Percentiles rank a stretch among this genome's conserved stretches.
Conservation (phyloP, 495 filamentous ascomycete species). For the Geopyxis carbonaria region DNA sequence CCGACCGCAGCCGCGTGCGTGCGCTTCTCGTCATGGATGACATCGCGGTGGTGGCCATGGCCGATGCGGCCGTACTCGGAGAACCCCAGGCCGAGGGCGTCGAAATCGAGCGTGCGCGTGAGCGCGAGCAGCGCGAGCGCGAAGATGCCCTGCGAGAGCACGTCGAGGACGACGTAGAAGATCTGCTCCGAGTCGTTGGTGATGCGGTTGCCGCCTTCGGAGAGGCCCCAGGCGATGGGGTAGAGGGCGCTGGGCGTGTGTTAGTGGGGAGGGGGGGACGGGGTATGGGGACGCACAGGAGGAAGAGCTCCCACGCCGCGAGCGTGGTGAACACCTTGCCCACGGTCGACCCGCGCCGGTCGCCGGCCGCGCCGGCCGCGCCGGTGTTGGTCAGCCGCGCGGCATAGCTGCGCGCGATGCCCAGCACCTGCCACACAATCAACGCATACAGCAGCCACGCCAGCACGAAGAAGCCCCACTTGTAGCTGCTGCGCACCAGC, state of each 20-base stretch:
- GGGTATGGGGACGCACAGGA: conserved; percentile 31
- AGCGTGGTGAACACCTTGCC: conserved; percentile 35
- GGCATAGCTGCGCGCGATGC: conserved; percentile 38
- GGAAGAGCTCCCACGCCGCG: conserved; percentile 35
- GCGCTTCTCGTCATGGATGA: conserved; percentile 11
- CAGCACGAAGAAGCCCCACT: conserved; percentile 54
- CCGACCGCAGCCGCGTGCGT: too few relatives aligned
- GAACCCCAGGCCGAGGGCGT: conserved; percentile 12
- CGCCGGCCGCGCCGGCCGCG: conserved; percentile 32
- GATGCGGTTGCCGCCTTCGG: conserved; percentile 51
- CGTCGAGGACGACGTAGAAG: conserved; percentile 53
- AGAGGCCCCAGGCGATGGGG: conserved; percentile 49
- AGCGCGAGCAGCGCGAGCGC: conserved; percentile 29
- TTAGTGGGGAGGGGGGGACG: background rate
- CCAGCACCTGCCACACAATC: conserved; percentile 39
- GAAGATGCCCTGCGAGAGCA: conserved; percentile 42
- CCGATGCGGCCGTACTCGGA: conserved; percentile 16
- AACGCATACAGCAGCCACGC: conserved; percentile 41
- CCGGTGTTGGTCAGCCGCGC: too few relatives aligned
- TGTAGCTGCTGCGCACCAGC: conserved; percentile 38
- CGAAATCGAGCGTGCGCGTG: conserved; percentile 17
- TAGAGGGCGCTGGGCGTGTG: conserved; percentile 30
- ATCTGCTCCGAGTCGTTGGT: conserved; percentile 44
- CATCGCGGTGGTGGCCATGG: conserved; percentile 7
- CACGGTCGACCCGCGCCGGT: too few relatives aligned